Conservation (phyloP, 2,329 filamentous ascomycete genomes). For the Fusarium aywerte region DNA sequence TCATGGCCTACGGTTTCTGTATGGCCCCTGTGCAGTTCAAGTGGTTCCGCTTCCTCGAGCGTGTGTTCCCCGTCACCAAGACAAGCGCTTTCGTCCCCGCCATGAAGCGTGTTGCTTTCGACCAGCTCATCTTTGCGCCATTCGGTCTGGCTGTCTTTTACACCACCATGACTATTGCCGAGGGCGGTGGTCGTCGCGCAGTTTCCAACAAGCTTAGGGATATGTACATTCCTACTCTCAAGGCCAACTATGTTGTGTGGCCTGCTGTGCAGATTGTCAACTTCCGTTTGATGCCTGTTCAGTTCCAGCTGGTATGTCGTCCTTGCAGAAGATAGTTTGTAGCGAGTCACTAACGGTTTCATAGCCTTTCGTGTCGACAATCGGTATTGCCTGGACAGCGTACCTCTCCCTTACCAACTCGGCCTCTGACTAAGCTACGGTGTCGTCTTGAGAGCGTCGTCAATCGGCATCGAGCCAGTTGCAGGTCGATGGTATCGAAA, state of each 20-base stretch:
- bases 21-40: constrained; percentile 96
- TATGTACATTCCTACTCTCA: constrained; percentile 92
- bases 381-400: constrained; percentile 97
- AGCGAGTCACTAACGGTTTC: constrained; percentile 11
- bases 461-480: neutral
- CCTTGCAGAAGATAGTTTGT: fast-evolving
- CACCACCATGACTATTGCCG: constrained; percentile 93
- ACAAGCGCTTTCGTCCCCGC: constrained; percentile 78
- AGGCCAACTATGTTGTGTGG: constrained; percentile 96
- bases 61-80: constrained; percentile 86
- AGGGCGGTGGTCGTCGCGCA: constrained; percentile 86
- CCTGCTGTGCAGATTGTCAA: constrained; percentile 96
- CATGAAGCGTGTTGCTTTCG: constrained; percentile 89
- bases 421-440: constrained; percentile 68
- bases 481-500: neutral
- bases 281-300: constrained; percentile 93
- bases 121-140: constrained; percentile 93
- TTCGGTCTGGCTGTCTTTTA: constrained; percentile 90
- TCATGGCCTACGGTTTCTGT: constrained; percentile 96
- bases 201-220: constrained; percentile 87
- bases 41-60: constrained; percentile 90
- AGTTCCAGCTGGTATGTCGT: constrained; percentile 89
- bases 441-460: neutral
- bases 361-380: constrained; percentile 92
- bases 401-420: constrained; percentile 94